phyloP scores from a whole-genome alignment of 345 rosid species.

The Garcia nutans region DNA sequence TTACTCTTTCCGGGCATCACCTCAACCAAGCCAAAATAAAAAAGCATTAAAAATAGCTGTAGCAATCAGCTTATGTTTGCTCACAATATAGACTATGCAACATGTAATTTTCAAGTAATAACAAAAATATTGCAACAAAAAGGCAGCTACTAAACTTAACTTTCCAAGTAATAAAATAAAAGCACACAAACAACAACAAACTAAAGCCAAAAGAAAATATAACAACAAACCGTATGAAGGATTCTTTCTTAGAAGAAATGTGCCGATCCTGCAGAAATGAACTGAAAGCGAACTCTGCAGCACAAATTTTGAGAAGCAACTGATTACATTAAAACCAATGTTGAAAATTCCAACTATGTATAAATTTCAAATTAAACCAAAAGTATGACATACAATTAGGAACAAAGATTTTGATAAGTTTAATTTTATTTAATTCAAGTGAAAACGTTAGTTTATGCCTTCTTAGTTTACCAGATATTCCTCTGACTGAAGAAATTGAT shows the following conservation, averaged over 20 bases:
- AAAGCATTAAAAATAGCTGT: neutral
- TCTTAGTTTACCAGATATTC: constrained; percentile 37
- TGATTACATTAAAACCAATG: neutral
- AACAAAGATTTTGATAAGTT: neutral
- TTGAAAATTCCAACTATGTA: neutral
- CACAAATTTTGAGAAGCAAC: constrained; percentile 13
- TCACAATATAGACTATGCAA: neutral
- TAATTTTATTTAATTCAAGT: neutral
- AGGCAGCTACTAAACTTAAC: neutral
- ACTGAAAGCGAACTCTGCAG: constrained; percentile 34
- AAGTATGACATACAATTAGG: neutral
- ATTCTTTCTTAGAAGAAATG: constrained; percentile 21
- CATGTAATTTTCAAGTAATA: neutral
- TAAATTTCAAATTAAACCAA: neutral
- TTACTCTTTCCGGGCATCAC: neutral
- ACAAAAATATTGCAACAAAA: neutral
- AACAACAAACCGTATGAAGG: constrained; percentile 28
- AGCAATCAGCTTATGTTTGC: neutral
- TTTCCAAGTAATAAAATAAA: neutral
- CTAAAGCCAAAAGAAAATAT: constrained; percentile 4
- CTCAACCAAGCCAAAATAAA: neutral
- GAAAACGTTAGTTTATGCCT: neutral
- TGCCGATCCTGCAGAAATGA: constrained; percentile 16
- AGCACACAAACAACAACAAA: neutral
- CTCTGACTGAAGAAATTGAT: constrained; percentile 25